Base-by-base conservation (phyloP, 257 asterid species). In the Sherardia arvensis region DNA sequence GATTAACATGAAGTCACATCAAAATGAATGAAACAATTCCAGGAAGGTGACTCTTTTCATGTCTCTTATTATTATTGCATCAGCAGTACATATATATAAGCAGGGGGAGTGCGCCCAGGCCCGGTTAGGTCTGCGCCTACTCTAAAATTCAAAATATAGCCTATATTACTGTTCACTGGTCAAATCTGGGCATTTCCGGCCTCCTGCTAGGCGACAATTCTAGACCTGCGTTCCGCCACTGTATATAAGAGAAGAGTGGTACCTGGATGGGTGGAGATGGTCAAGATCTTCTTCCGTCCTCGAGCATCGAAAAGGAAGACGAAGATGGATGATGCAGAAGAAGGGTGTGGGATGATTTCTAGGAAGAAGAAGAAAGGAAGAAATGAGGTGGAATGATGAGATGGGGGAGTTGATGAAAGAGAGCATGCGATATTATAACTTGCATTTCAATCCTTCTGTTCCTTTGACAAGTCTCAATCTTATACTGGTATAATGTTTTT, bases 371-470 rank as follows among this genome's bases (percentile, higher is more conserved):
- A 22, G 48, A 14, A 40, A 40, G 51, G 65, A 59, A 12, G 10
- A 4, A 43, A 60, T 17, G 47, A 49, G 48, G 48, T 34, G 43
- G 0, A 34, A 32, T 32, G 34, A 8, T 32, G 34, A 4, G 34
- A 8, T 4, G 43, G 56, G 62, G 54, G 57, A 65, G 36, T 20
- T 53, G 22, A 28, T 45, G 28, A 25, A 27, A 23, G 27, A 58
- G 26, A 48, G 54, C 20, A 9, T 34, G 28, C 22, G 64, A 48
- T 8, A 14, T 21, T 12, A 29, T 67, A 38, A 68, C 78, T 59
- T 73, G 57, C 69, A 34, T 59, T 57, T 59, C 17, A 73, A 73
- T 57, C 62, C 67, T 67, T 32, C 73, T 61, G n/a, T n/a, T n/a
- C n/a, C 51, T 18, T n/a, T 48, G 2, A 5, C 18, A 54, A 14